Evolutionary conservation across 257 asterid genomes (phyloP).

Genomic region (Lithospermum erythrorhizon): DNA sequence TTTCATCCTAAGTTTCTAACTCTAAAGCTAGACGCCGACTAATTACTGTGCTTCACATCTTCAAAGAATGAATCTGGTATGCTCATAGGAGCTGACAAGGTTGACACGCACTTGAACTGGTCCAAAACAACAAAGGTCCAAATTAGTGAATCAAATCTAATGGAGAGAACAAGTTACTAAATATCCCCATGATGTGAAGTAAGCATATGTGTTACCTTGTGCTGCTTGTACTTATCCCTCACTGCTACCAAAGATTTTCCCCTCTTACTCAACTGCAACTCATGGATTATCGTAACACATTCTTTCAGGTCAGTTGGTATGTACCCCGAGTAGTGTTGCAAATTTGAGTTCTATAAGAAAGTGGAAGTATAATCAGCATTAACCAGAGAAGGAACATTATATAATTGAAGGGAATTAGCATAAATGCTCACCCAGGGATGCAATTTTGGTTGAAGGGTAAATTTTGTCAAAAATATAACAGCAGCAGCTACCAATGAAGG

Average conservation of each 20-base stretch:
- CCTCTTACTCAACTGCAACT: constrained; percentile 47
- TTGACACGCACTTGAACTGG: constrained; percentile 74
- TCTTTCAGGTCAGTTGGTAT: constrained; percentile 57
- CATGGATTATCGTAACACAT: constrained; percentile 52
- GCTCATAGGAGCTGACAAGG: constrained; percentile 29
- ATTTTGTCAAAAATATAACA: constrained; percentile 60
- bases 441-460: constrained; percentile 39
- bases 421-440: constrained; percentile 63
- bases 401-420: neutral
- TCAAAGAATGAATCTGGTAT: constrained; percentile 45
- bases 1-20: too few relatives aligned
- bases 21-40: too few relatives aligned
- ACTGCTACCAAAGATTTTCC: constrained; percentile 48
- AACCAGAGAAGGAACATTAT: neutral
- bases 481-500: constrained; percentile 85
- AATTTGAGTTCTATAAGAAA: constrained; percentile 23
- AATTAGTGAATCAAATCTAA: neutral
- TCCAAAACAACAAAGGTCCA: constrained; percentile 6
- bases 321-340: constrained; percentile 45
- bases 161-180: neutral
- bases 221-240: constrained; percentile 69
- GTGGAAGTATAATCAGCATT: constrained; percentile 1
- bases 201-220: constrained; percentile 33
- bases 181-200: neutral
- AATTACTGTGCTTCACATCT: neutral